A percentile compares a stretch with the other conserved stretches of the same genome.
These are phyloP conservation scores for Dittrichia graveolens DNA, from an alignment of 129 eudicot genomes.

Conservation along the genomic window DNA sequence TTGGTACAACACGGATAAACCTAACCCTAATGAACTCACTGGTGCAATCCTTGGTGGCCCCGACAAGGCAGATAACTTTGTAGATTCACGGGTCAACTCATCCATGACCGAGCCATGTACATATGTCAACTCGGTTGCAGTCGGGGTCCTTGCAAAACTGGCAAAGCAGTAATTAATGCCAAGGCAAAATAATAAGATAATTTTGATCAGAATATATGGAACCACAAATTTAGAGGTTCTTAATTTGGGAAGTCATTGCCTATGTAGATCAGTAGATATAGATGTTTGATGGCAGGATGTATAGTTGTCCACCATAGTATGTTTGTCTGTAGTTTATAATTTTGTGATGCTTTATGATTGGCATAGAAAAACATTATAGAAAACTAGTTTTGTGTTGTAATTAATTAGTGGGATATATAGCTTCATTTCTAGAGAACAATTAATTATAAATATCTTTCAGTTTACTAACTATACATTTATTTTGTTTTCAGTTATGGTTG, in stretches of 20 bases:
- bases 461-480: not conserved
- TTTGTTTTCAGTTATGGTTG: not conserved
- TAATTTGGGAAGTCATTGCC: not conserved
- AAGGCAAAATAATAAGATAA: not conserved
- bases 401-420: not conserved
- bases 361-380: not conserved
- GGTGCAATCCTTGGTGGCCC: slow-evolving; percentile 96
- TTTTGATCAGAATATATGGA: not conserved
- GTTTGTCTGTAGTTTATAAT: no score
- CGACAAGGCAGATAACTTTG: slow-evolving; percentile 52
- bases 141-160: slow-evolving; percentile 70
- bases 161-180: slow-evolving; percentile 32
- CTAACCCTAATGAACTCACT: slow-evolving; percentile 83
- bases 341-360: not conserved
- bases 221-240: not conserved
- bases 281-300: not conserved
- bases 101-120: slow-evolving; percentile 74
- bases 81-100: slow-evolving; percentile 53
- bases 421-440: not conserved
- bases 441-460: no score
- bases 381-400: slow-evolving; percentile 3
- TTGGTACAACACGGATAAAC: slow-evolving; percentile 51
- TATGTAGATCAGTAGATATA: not conserved
- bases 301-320: no score
- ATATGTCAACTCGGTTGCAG: slow-evolving; percentile 61